phyloP scores from a whole-genome alignment of 2,329 filamentous ascomycete species.

The Epichloe sp. region DNA sequence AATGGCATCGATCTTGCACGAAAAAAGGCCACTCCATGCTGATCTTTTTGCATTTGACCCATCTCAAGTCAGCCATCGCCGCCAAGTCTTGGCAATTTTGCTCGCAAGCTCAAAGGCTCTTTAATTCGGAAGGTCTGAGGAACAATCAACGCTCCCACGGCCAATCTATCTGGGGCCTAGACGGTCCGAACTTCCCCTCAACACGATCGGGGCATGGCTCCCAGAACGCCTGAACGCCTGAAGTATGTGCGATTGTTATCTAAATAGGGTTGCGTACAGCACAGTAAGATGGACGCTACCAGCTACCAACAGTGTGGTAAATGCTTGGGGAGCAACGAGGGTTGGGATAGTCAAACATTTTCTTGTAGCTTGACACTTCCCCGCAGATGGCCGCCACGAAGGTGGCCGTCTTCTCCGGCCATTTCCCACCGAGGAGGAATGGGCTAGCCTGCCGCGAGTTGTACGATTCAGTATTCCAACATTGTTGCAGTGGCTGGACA shows the following conservation, averaged over 20 bases:
- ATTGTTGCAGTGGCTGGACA: conserved; percentile 51
- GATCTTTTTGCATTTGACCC: background rate
- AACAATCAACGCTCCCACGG: background rate
- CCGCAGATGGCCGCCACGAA: background rate
- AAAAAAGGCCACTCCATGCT: background rate
- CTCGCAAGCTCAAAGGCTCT: background rate
- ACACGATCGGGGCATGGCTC: background rate
- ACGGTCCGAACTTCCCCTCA: background rate
- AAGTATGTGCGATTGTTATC: no score
- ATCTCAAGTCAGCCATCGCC: background rate
- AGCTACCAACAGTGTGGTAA: background rate
- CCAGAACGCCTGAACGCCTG: background rate
- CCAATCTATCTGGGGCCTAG: background rate
- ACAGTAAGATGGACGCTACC: background rate
- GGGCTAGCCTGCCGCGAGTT: conserved; percentile 38
- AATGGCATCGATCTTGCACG: background rate
- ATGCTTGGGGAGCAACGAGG: background rate
- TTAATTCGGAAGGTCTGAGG: background rate
- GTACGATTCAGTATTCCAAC: conserved; percentile 52
- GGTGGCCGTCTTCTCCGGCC: background rate
- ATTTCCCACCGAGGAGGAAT: conserved; percentile 23
- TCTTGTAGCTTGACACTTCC: background rate
- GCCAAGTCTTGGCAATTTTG: background rate
- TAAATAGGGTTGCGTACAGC: no score
- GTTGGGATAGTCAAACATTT: no score